Percentiles rank a stretch among this genome's conserved stretches.
Evolutionary conservation across 805 yeast genomes (phyloP).

Genomic region (Yarrowia sp.): DNA sequence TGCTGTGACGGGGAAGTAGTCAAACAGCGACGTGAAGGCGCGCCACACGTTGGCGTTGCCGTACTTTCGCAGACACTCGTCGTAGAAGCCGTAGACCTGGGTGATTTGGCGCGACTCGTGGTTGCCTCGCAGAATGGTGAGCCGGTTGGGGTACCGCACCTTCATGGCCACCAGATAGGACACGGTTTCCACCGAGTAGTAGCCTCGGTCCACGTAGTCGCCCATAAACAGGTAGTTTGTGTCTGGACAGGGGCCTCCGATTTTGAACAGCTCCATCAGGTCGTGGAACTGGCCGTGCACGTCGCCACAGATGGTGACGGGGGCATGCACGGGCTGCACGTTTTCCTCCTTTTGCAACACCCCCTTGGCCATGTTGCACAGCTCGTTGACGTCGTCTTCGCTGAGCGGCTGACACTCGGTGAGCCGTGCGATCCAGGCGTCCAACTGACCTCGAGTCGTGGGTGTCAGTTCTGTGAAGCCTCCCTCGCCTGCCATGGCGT

Average conservation of each 20-base stretch:
- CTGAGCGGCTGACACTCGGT: constrained; percentile 78
- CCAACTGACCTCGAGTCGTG: constrained; percentile 63
- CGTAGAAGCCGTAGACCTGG: constrained; percentile 94
- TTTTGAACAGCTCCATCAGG: constrained; percentile 88
- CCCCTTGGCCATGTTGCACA: constrained; percentile 88
- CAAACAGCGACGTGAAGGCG: constrained; percentile 86
- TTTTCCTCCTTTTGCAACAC: constrained; percentile 87
- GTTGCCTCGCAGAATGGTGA: constrained; percentile 90
- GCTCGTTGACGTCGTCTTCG: constrained; percentile 73
- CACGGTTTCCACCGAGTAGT: constrained; percentile 88
- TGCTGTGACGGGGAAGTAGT: constrained; percentile 94
- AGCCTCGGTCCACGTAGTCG: constrained; percentile 91
- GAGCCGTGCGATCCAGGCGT: constrained; percentile 84
- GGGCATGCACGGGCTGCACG: constrained; percentile 92
- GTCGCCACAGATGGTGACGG: constrained; percentile 96
- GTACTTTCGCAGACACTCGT: constrained; percentile 91
- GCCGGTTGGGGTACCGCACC: constrained; percentile 87
- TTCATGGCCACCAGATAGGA: constrained; percentile 90
- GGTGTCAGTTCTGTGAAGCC: constrained; percentile 50
- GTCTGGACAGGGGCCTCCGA: constrained; percentile 94
- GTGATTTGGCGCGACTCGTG: constrained; percentile 96
- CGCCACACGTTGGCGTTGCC: constrained; percentile 95
- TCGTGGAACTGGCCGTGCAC: constrained; percentile 97
- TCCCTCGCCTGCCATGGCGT: constrained; percentile 38
- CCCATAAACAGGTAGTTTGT: constrained; percentile 85